phyloP scores from a whole-genome alignment of 1,139 yeast species.

The Arxiozyma slooffiae region DNA sequence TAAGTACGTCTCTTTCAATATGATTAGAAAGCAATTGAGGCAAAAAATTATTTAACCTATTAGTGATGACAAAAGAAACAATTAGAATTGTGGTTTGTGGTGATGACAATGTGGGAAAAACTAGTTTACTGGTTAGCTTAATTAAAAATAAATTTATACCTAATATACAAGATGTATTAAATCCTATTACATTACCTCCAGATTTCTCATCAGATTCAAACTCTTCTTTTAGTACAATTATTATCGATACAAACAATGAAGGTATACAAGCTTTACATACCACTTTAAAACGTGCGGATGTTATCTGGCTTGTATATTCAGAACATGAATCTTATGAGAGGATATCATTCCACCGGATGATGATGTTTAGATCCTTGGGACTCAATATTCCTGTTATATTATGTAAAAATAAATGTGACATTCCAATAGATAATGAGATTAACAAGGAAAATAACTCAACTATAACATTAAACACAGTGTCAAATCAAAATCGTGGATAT shows the following conservation, averaged over 20 bases:
- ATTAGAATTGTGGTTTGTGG: slow-evolving; percentile 84
- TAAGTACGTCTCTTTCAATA: background rate
- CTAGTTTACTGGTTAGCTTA: slow-evolving; percentile 61
- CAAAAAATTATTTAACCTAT: background rate
- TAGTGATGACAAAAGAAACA: slow-evolving; percentile 39
- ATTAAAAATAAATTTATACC: slow-evolving; percentile 73
- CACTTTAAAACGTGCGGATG: slow-evolving; percentile 79
- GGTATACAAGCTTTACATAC: slow-evolving; percentile 53
- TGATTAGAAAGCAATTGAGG: background rate
- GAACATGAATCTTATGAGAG: slow-evolving; percentile 93
- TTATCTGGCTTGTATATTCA: slow-evolving; percentile 83
- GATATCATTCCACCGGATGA: slow-evolving; percentile 88
- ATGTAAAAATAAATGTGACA: slow-evolving; percentile 75
- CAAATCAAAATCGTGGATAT: background rate
- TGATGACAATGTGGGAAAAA: slow-evolving; percentile 88
- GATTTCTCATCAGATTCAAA: slow-evolving; percentile 50
- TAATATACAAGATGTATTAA: slow-evolving; percentile 64
- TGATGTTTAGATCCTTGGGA: slow-evolving; percentile 82
- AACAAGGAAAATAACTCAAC: background rate
- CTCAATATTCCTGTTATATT: slow-evolving; percentile 86
- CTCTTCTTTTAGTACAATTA: slow-evolving; percentile 58
- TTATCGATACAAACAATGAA: slow-evolving; percentile 70
- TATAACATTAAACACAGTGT: background rate
- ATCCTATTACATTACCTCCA: slow-evolving; percentile 71
- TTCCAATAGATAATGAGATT: background rate